Conservation (phyloP, 176 grass and related monocot genomes). For the Aegilops longissima region DNA sequence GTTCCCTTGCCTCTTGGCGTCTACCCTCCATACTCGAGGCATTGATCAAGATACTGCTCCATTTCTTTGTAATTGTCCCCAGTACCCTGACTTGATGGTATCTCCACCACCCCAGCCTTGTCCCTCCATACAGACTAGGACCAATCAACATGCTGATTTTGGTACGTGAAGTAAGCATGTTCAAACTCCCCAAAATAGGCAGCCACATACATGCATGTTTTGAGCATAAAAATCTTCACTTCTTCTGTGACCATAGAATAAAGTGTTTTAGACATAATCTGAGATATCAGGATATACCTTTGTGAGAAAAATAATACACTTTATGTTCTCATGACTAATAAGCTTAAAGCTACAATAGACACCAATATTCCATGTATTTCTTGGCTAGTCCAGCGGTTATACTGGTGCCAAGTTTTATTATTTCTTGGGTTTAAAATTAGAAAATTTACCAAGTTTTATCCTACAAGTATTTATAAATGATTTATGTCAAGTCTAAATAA, state of each 20-base stretch:
- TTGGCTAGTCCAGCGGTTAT: background rate
- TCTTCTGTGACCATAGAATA: background rate
- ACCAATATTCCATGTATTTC: slow-evolving; percentile 6
- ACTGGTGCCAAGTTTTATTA: background rate
- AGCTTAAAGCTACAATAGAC: slow-evolving; percentile 8
- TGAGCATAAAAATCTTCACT: background rate
- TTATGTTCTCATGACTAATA: slow-evolving; percentile 5
- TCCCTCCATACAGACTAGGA: too few species aligned
- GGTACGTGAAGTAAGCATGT: background rate
- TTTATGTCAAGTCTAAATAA: background rate
- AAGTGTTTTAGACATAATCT: background rate
- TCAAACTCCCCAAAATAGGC: background rate
- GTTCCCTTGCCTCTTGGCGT: too few species aligned
- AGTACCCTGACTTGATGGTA: too few species aligned
- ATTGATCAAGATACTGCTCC: too few species aligned
- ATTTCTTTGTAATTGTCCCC: too few species aligned
- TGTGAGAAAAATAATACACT: background rate
- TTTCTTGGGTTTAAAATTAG: background rate
- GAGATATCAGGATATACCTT: background rate
- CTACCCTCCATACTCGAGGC: too few species aligned
- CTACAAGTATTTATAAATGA: background rate
- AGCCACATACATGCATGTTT: background rate
- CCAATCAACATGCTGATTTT: background rate
- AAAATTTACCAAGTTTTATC: background rate
- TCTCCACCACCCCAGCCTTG: too few species aligned